A percentile compares a stretch with the other conserved stretches of the same genome.
Conservation (phyloP, 352 stramenopile species). For the Elongisporangium prolatum region DNA sequence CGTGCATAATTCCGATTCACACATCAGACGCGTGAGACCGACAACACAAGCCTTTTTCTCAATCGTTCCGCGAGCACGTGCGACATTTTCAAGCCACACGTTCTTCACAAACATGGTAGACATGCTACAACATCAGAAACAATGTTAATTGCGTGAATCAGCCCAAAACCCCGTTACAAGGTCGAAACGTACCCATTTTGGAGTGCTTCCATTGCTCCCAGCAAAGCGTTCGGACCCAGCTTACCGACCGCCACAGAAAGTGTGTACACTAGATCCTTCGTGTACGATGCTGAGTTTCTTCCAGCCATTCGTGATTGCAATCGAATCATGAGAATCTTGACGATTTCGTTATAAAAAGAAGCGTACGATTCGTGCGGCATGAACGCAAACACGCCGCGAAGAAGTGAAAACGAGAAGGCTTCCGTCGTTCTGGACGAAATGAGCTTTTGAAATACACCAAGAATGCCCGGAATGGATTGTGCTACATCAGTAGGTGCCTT, state of each 20-base stretch:
- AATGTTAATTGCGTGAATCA: constrained; percentile 19
- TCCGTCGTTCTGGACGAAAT: constrained; percentile 93
- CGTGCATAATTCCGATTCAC: constrained; percentile 60
- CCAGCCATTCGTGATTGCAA: constrained; percentile 90
- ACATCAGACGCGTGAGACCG: constrained; percentile 67
- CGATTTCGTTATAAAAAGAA: constrained; percentile 86
- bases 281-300: constrained; percentile 78
- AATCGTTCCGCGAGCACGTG: constrained; percentile 53
- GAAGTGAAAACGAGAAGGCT: constrained; percentile 90
- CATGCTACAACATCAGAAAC: constrained; percentile 59
- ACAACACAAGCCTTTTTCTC: constrained; percentile 71
- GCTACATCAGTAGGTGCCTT: constrained; percentile 90
- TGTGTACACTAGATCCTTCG: constrained; percentile 89
- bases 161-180: constrained; percentile 12
- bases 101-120: constrained; percentile 89
- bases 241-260: constrained; percentile 88
- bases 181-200: constrained; percentile 72
- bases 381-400: constrained; percentile 87
- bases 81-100: constrained; percentile 84
- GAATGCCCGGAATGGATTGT: constrained; percentile 73
- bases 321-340: constrained; percentile 94
- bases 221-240: constrained; percentile 71
- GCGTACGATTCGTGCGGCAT: constrained; percentile 75
- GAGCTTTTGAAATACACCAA: constrained; percentile 99
- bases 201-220: constrained; percentile 81